Conservation (phyloP, 1,284 basidiomycete species). For the Earliella scabrosa region DNA sequence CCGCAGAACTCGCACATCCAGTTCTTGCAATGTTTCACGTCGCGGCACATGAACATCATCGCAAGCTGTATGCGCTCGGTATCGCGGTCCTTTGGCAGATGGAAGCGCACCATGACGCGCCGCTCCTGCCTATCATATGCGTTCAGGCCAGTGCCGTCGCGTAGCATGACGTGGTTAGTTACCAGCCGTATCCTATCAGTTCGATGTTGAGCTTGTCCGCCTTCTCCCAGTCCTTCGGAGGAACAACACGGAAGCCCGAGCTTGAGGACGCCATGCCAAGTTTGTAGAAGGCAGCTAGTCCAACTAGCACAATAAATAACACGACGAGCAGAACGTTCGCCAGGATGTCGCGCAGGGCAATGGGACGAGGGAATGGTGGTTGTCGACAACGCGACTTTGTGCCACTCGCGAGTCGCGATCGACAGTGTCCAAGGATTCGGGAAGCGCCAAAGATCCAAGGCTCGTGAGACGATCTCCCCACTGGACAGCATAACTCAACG, state of each 20-base stretch:
- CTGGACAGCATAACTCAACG: no score
- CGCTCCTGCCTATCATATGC: constrained; percentile 7
- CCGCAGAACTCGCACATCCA: constrained; percentile 24
- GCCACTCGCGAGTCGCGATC: not conserved
- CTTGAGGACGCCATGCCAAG: not conserved
- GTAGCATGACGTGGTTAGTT: not conserved
- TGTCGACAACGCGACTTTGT: no score
- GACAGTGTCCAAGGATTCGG: no score
- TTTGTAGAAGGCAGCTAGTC: not conserved
- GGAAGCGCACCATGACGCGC: constrained; percentile 21
- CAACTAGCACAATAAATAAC: not conserved
- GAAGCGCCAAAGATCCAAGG: no score
- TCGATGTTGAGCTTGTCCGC: constrained; percentile 21
- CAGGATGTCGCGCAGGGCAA: no score
- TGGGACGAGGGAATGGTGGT: no score
- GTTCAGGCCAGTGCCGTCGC: not conserved
- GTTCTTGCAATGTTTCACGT: constrained; percentile 24
- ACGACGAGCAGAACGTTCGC: not conserved
- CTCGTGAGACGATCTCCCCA: no score
- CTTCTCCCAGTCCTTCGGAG: constrained; percentile 18
- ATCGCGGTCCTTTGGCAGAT: constrained; percentile 20
- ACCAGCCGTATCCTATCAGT: constrained; percentile 20
- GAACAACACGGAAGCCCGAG: not conserved
- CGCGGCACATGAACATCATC: constrained; percentile 5
- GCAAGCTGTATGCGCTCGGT: constrained; percentile 9